Evolutionary conservation across 2,329 filamentous ascomycete genomes (phyloP).

Genomic region (Fusarium sp.): DNA sequence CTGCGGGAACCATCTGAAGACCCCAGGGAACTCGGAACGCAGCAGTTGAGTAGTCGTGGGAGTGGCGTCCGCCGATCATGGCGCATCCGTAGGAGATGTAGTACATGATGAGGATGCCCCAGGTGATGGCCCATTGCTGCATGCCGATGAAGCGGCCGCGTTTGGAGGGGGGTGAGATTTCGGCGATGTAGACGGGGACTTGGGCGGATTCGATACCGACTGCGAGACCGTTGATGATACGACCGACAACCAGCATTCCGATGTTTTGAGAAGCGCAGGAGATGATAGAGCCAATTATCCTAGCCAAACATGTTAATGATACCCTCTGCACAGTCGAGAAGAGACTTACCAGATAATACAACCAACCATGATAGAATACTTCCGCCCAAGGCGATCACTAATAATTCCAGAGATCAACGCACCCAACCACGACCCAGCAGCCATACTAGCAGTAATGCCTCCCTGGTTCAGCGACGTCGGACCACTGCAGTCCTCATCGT

Average conservation of each 20-base stretch:
- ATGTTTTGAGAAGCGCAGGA: slow-evolving; percentile 60
- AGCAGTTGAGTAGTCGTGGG: slow-evolving; percentile 63
- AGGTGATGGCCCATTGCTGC: slow-evolving; percentile 79
- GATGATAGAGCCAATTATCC: slow-evolving; percentile 63
- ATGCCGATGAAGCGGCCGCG: slow-evolving; percentile 59
- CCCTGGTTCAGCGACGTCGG: slow-evolving; percentile 60
- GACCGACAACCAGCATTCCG: slow-evolving; percentile 57
- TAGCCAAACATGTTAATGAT: slow-evolving; percentile 33
- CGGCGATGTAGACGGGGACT: slow-evolving; percentile 78
- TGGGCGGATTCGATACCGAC: slow-evolving; percentile 76
- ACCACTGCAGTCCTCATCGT: slow-evolving; percentile 50
- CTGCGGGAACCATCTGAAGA: slow-evolving; percentile 68
- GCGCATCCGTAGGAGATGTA: slow-evolving; percentile 76
- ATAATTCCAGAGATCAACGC: slow-evolving; percentile 62
- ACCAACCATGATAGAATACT: slow-evolving; percentile 64
- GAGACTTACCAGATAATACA: slow-evolving; percentile 62
- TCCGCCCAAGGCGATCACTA: slow-evolving; percentile 63
- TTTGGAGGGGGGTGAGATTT: slow-evolving; percentile 71
- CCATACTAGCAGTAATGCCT: slow-evolving; percentile 65
- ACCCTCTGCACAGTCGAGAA: accelerated
- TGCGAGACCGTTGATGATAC: slow-evolving; percentile 72
- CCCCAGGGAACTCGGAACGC: slow-evolving; percentile 74
- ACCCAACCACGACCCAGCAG: slow-evolving; percentile 65
- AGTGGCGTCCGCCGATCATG: slow-evolving; percentile 61
- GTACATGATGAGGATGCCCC: slow-evolving; percentile 76